Conservation (phyloP, 192 early-diverging fungal genomes). For the Hyaloraphidium curvatum region DNA sequence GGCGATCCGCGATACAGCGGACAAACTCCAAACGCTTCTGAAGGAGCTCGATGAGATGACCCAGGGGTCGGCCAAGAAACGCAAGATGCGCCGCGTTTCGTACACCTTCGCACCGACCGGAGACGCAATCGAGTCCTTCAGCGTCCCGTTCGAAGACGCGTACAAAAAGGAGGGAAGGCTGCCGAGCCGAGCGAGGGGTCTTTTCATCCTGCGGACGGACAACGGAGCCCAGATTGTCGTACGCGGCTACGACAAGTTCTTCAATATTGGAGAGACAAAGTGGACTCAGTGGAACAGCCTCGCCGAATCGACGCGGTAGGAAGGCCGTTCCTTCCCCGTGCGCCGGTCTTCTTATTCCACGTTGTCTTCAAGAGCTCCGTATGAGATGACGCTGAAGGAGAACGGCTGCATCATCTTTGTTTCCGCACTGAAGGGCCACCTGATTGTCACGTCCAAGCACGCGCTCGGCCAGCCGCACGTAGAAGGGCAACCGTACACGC, state of each 20-base stretch:
- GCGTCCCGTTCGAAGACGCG: neutral
- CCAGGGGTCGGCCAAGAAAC: no score
- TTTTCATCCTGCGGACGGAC: constrained; percentile 1
- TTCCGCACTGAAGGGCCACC: constrained; percentile 33
- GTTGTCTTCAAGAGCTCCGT: constrained; percentile 52
- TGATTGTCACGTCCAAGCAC: constrained; percentile 81
- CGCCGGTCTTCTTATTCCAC: no score
- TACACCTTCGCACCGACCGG: neutral
- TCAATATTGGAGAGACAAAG: constrained; percentile 48
- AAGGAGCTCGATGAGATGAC: no score
- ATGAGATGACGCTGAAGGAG: constrained; percentile 85
- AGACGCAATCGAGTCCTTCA: neutral
- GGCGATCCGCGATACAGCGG: no score
- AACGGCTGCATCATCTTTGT: constrained; percentile 92
- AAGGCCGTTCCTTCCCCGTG: neutral
- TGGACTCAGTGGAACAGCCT: neutral
- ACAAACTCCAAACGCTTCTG: no score
- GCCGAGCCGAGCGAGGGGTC: neutral
- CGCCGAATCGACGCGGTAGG: neutral
- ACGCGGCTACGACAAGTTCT: constrained; percentile 98
- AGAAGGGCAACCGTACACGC: no score
- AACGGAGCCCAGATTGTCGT: constrained; percentile 36
- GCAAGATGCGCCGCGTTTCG: neutral
- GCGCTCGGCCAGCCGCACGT: constrained; percentile 17
- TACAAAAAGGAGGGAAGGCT: neutral